phyloP scores from a whole-genome alignment of 768 basidiomycete species.

The Tulasnella sp. region DNA sequence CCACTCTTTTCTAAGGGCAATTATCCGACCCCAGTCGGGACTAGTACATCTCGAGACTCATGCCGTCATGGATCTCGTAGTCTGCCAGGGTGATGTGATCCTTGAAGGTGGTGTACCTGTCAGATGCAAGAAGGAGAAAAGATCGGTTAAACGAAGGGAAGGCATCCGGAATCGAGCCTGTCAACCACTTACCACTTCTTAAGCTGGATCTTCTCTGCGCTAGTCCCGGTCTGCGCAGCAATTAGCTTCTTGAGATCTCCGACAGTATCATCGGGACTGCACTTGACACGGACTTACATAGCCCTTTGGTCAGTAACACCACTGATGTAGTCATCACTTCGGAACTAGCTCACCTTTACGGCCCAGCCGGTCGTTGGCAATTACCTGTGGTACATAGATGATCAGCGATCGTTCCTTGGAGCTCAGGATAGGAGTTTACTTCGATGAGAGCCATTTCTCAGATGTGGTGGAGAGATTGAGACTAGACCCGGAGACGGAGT shows the following conservation, averaged over 20 bases:
- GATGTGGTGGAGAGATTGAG: background rate
- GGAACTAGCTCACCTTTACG: slow-evolving; percentile 56
- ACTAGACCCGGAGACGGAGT: too few species aligned
- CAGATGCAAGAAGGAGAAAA: background rate
- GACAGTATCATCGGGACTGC: slow-evolving; percentile 88
- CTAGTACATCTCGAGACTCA: slow-evolving; percentile 88
- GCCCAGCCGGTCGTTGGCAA: slow-evolving; percentile 91
- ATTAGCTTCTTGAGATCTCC: slow-evolving; percentile 96
- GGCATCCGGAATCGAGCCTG: background rate
- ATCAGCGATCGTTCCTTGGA: background rate
- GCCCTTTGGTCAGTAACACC: slow-evolving; percentile 1
- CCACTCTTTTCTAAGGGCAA: too few species aligned
- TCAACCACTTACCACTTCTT: slow-evolving; percentile 81
- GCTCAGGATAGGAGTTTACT: slow-evolving; percentile 25
- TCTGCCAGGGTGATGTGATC: slow-evolving; percentile 89
- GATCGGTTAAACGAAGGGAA: background rate
- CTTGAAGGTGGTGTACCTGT: slow-evolving; percentile 89
- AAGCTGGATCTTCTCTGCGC: slow-evolving; percentile 69
- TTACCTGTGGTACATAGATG: slow-evolving; percentile 49
- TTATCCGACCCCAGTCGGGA: background rate
- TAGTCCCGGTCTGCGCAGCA: slow-evolving; percentile 89
- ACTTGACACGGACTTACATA: slow-evolving; percentile 78
- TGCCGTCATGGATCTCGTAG: slow-evolving; percentile 87
- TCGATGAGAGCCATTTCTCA: slow-evolving; percentile 44
- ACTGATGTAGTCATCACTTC: background rate